Evolutionary conservation across 306 rosid genomes (phyloP).

Genomic region (Lagenaria siceraria): DNA sequence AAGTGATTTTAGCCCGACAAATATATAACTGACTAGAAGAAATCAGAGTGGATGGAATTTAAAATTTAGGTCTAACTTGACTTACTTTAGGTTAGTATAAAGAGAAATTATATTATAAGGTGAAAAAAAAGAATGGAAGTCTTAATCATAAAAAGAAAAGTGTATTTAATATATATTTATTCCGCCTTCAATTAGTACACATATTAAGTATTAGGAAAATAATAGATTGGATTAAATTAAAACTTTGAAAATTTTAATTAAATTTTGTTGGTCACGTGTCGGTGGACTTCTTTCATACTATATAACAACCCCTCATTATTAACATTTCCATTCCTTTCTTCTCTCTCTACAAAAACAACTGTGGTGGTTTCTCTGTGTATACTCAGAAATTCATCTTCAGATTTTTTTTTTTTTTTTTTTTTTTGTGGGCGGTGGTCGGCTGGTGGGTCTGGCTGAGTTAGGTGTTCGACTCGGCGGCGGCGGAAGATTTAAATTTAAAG

Average conservation of each 20-base stretch:
- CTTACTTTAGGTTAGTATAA: not conserved
- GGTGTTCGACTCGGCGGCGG: not conserved
- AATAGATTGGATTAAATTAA: not conserved
- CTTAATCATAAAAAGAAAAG: not conserved
- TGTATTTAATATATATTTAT: not conserved
- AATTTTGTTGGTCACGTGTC: slow-evolving; percentile 3
- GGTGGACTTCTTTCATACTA: not conserved
- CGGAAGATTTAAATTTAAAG: not conserved
- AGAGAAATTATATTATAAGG: not conserved
- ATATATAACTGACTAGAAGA: not conserved
- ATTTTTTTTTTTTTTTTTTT: no score
- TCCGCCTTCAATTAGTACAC: not conserved
- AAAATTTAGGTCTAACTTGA: not conserved
- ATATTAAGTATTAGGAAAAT: not conserved
- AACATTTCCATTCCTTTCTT: not conserved
- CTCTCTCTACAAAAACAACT: not conserved
- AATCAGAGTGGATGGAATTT: not conserved
- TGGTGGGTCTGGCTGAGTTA: slow-evolving; percentile 1
- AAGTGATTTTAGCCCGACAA: no score
- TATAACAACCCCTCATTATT: not conserved
- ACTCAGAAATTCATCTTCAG: not conserved
- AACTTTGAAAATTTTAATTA: not conserved
- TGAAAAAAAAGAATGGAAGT: not conserved
- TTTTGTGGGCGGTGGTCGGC: not conserved
- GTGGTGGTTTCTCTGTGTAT: not conserved